phyloP scores from a whole-genome alignment of 2,329 filamentous ascomycete species.

The Verticillium albo-atrum region DNA sequence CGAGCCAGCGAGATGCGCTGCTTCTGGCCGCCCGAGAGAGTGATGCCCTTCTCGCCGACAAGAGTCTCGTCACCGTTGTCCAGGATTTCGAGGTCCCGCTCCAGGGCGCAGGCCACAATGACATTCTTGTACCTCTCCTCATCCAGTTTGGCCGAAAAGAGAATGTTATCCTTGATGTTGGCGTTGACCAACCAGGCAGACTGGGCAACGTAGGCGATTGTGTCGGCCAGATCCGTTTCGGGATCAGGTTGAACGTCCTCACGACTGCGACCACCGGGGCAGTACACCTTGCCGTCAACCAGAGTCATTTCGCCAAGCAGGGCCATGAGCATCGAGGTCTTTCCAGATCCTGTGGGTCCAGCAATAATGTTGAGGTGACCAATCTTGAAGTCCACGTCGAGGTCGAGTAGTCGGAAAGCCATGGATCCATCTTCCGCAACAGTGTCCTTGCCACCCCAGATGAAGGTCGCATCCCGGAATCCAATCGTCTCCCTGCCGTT shows the following conservation, averaged over 20 bases:
- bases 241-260: conserved; percentile 80
- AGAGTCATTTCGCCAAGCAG: conserved; percentile 94
- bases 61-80: conserved; percentile 86
- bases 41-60: conserved; percentile 96
- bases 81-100: conserved; percentile 87
- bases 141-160: conserved; percentile 80
- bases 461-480: conserved; percentile 78
- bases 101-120: conserved; percentile 83
- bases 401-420: conserved; percentile 76
- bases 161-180: conserved; percentile 91
- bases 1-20: conserved; percentile 96
- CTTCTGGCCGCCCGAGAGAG: conserved; percentile 93
- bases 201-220: conserved; percentile 93
- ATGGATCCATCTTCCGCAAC: conserved; percentile 61
- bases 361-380: conserved; percentile 90
- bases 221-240: conserved; percentile 82
- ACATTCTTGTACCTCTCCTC: conserved; percentile 82
- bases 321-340: conserved; percentile 94
- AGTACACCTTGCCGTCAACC: conserved; percentile 72
- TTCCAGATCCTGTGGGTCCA: conserved; percentile 89
- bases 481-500: conserved; percentile 73
- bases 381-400: conserved; percentile 77
- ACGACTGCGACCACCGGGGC: conserved; percentile 80
- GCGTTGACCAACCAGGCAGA: conserved; percentile 96
- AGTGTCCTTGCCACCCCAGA: conserved; percentile 74